Base-by-base conservation (phyloP, 2,329 filamentous ascomycete genomes). In the Metarhizium humberi region DNA sequence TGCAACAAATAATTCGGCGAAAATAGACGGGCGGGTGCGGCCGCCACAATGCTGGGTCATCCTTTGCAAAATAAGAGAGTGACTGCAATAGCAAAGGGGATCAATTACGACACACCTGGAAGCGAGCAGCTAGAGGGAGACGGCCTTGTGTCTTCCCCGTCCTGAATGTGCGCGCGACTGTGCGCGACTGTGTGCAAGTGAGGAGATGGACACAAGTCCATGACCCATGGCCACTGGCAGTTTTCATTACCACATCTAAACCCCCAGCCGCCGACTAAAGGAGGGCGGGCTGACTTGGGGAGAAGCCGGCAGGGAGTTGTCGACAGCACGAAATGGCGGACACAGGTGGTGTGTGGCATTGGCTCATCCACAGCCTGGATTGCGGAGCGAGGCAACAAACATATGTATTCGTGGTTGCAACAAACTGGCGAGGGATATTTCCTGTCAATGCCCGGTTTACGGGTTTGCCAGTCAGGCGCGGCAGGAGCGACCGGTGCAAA, bases 231-330 rank as follows among this genome's bases (percentile, higher is more conserved):
- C 53, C 30, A 36, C 51, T 29, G 18, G 51, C 48, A 53, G 50
- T 59, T 59, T 56, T 34, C 54, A 56, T 59, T 59, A 58, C 56
- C 30, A 56, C 54, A 59, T 59, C 14, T 14, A 58, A 53, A 56
- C 57, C 40, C 38, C 38, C 18, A n/a, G 51, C 51, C 51, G 20
- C 38, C 32, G 25, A 50, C 36, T 18, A n/a, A 49, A 34, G 32
- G 10, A 34, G 20, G 42, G 45, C 8, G n/a, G 38, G 32, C 40
- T 51, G 40, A 47, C 25, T 46, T 32, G 48, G 18, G 52, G 32
- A 53, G 13, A 14, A 30, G n/a, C 8, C 16, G 16, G 32, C 18
- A 7, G 5, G 30, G 38, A 48, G n/a, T 20, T 45, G 42, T 29
- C 20, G 16, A 11, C 36, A 34, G 50, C 54, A 56, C 46, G 46